Evolutionary conservation across 164 flowering plant genomes (phyloP).

Genomic region (Cinnamomum chago): DNA sequence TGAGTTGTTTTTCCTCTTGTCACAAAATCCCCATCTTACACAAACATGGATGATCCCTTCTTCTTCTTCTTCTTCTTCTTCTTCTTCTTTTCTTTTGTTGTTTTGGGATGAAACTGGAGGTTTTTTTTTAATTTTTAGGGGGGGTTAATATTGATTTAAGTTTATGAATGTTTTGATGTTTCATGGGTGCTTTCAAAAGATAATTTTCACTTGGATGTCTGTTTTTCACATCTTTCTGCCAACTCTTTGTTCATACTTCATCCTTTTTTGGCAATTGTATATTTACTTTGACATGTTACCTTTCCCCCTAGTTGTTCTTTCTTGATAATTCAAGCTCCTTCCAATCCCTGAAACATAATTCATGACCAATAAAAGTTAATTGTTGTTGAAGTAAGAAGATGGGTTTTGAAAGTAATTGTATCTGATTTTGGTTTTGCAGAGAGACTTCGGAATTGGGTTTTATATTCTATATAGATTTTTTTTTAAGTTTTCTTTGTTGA

Average conservation of each 20-base stretch:
- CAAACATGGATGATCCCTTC: no score
- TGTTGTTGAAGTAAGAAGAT: neutral
- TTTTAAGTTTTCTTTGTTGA: neutral
- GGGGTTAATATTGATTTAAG: no score
- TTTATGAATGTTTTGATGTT: no score
- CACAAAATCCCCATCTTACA: no score
- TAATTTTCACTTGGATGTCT: no score
- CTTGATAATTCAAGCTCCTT: neutral
- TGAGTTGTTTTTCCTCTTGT: no score
- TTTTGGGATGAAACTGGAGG: no score
- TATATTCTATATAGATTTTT: neutral
- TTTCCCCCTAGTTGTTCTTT: neutral
- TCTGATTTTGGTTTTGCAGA: neutral
- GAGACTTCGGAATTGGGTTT: neutral
- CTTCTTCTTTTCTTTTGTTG: no score
- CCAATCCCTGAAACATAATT: constrained; percentile 9
- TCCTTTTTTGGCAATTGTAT: neutral
- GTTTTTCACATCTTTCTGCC: neutral
- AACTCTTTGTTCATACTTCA: neutral
- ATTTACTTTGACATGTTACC: no score
- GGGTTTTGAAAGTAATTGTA: neutral
- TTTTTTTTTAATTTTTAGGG: no score
- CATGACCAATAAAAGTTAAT: constrained; percentile 5
- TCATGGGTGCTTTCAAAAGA: no score
- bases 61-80: no score